phyloP scores from a whole-genome alignment of 2,329 filamentous ascomycete species.

The Peltaster fructicola region DNA sequence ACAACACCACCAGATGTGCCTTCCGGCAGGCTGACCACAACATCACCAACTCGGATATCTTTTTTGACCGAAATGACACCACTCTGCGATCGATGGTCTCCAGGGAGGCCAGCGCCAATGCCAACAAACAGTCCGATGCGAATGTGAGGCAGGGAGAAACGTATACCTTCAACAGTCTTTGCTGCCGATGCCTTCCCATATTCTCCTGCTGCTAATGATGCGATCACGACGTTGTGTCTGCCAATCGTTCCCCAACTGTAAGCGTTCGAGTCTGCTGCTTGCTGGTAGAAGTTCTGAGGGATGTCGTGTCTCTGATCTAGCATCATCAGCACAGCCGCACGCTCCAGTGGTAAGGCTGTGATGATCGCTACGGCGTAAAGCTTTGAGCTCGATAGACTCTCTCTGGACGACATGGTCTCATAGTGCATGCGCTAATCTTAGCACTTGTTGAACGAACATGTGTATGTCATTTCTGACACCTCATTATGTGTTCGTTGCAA shows the following conservation, averaged over 20 bases:
- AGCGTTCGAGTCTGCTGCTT: slow-evolving; percentile 4
- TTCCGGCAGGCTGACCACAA: slow-evolving; percentile 12
- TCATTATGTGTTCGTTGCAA: too few species aligned
- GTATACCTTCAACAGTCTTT: slow-evolving; percentile 3
- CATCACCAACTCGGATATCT: slow-evolving; percentile 15
- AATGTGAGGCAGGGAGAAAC: slow-evolving; percentile 5
- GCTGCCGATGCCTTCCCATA: slow-evolving; percentile 7
- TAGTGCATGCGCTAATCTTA: too few species aligned
- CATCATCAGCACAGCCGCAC: slow-evolving; percentile 2
- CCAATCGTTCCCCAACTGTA: slow-evolving; percentile 8
- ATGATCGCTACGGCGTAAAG: slow-evolving; percentile 5
- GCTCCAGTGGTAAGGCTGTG: slow-evolving; percentile 4
- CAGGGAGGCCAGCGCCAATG: slow-evolving; percentile 3
- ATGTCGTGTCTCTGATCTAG: slow-evolving; percentile 4
- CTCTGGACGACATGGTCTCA: too few species aligned
- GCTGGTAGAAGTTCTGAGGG: slow-evolving; percentile 1
- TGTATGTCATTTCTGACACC: too few species aligned
- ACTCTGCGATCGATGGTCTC: background rate
- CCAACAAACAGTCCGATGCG: slow-evolving; percentile 5
- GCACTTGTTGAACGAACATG: too few species aligned
- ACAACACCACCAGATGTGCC: slow-evolving; percentile 9
- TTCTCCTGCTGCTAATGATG: slow-evolving; percentile 7
- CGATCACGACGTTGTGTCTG: slow-evolving; percentile 12
- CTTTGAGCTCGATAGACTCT: too few species aligned
- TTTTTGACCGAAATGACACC: background rate